Percentiles rank a stretch among this genome's conserved stretches.
Conservation (phyloP, 1,284 basidiomycete genomes). For the Tetrapyrgos nigripes region DNA sequence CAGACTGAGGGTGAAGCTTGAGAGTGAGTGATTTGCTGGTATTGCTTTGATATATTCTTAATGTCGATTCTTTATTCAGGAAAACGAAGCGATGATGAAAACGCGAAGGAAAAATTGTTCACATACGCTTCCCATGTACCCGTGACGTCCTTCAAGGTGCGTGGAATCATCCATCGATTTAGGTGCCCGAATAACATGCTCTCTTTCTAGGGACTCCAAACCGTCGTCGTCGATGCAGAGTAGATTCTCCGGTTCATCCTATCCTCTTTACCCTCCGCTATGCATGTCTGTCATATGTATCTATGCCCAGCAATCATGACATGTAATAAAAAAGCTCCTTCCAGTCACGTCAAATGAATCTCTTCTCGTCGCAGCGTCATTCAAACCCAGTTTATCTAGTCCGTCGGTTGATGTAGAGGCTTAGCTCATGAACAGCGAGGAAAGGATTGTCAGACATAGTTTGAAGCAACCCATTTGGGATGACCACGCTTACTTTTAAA, state of each 20-base stretch:
- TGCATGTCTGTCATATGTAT: conserved; percentile 1
- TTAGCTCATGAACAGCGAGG: too few species aligned
- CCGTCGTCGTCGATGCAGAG: conserved; percentile 80
- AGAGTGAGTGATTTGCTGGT: conserved; percentile 70
- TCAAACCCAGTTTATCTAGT: too few species aligned
- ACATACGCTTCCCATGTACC: conserved; percentile 88
- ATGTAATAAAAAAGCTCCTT: background rate
- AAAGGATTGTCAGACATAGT: too few species aligned
- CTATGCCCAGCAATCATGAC: background rate
- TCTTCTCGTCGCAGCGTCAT: too few species aligned
- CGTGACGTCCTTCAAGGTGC: conserved; percentile 86
- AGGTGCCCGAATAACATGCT: background rate
- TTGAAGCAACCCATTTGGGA: too few species aligned
- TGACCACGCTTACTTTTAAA: too few species aligned
- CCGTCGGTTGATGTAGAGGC: too few species aligned
- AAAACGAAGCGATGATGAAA: conserved; percentile 94
- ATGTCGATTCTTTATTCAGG: conserved; percentile 46
- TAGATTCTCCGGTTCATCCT: conserved; percentile 35
- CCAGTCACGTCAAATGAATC: background rate
- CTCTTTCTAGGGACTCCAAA: conserved; percentile 77
- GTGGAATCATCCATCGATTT: conserved; percentile 25
- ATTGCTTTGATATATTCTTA: conserved; percentile 3
- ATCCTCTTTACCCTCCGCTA: background rate
- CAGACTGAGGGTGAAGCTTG: conserved; percentile 89
- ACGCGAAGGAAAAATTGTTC: conserved; percentile 96